Base-by-base conservation (phyloP, 1,284 basidiomycete species). In the Sporisorium scitamineum region DNA sequence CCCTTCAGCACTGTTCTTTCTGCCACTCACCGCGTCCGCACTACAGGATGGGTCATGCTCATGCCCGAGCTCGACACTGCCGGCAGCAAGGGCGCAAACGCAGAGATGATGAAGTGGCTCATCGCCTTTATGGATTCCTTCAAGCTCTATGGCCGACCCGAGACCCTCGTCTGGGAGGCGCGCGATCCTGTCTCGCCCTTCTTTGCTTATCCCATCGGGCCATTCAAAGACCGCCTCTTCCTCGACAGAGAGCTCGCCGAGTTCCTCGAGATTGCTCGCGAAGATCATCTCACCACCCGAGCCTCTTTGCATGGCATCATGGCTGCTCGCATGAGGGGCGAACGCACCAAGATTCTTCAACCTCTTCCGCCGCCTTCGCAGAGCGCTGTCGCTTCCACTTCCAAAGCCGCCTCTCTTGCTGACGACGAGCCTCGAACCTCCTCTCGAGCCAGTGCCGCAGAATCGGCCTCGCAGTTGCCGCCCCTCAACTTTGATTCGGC, bases 61-160 rank as follows among this genome's bases (percentile, higher is more conserved):
- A 83, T 87, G 51, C 87, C 88, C 9, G 82, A 85, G 34, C 61
- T 77, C 59, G 78, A 80, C 20, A 65, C 59, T 55, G 93, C 94
- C 79, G 93, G 92, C 14, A 96, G 93, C 93, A 82, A 85, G 50
- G 86, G 85, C 14, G 80, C 83, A 37, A 82, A 79, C 24, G 89
- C 89, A 50, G 94, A 95, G 86, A 96, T 98, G 94, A 88, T 98
- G 77, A 92, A 92, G 84, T 99, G 96, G 95, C 88, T 97, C 58
- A 90, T 95, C 65, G 94, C 79, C 31, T 81, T 84, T 31, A 84
- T 85, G 82, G 83, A 85, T 26, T 85, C 84, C 32, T 87, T 87
- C 65, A 76, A 75, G 32, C 80, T 84, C 26, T 85, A 85, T 26
- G 81, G 81, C 27, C 70, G 81, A 22, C 83, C 83, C 9, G 70